Base-by-base conservation (phyloP, 129 eudicot genomes). In the Apium graveolens region DNA sequence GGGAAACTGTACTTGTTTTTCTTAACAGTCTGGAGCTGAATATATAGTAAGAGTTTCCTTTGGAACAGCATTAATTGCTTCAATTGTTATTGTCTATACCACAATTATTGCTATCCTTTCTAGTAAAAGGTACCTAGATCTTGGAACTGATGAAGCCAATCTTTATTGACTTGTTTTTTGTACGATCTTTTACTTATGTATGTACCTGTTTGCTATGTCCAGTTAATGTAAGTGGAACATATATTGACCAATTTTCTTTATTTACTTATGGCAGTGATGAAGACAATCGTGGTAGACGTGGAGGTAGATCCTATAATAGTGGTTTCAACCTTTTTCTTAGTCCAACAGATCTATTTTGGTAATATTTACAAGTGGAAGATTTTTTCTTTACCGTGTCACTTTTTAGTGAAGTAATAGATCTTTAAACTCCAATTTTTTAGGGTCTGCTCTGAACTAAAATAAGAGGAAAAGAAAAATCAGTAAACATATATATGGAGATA, bases 21-120 rank as follows among this genome's bases (percentile, higher is more conserved):
- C 77, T 81, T 84, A 84, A 82, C 97, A 95, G 98, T 87, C 88
- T 11, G 92, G 84, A 53, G 92, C 86, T 77, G 96, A 86, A 85
- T 95, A 95, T 78, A 20, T 95, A 80, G 83, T 95, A 84, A 88
- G 98, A 83, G 97, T 95, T 84, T 84, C 96, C 70, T 91, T 95
- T 71, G 98, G 97, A 84, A 95, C 97, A 68, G 85, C 98, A 32
- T 79, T 95, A 63, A 82, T 91, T 88, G 98, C 96, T 80, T 95
- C 98, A 70, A 88, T 95, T 79, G 92, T 95, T 71, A 72, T 95
- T 70, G 98, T 95, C 26, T 90, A 75, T 72, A 95, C 98, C 29
- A 84, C 98, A 51, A 95, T 95, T 55, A 83, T 91, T 83, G 96
- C 96, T 74, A 84, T 91, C 77, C 83, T 84, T 70, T 83, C 98